Evolutionary conservation across 331 rosid species (phyloP).

Genomic region (Telfairia occidentalis): DNA sequence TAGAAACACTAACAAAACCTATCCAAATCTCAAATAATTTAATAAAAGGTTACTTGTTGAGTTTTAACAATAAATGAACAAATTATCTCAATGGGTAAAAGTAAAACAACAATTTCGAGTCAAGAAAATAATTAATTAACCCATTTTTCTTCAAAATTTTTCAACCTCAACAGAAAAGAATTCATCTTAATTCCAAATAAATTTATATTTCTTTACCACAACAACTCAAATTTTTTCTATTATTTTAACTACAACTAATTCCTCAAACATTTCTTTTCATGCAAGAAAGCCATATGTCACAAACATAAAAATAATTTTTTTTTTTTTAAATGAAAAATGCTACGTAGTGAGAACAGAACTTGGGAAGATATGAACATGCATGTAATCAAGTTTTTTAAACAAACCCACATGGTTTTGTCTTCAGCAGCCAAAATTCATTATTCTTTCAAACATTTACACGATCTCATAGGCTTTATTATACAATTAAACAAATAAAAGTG

Average conservation of each 20-base stretch:
- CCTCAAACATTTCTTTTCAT: not conserved
- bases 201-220: not conserved
- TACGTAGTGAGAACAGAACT: not conserved
- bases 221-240: not conserved
- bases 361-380: not conserved
- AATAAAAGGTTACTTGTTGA: not conserved
- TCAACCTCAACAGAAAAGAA: not conserved
- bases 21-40: not conserved
- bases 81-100: too few species aligned
- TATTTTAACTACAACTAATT: not conserved
- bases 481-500: not conserved
- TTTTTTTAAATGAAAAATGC: too few species aligned
- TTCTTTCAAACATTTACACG: not conserved
- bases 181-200: not conserved
- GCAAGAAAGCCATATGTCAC: not conserved
- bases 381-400: not conserved
- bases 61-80: not conserved
- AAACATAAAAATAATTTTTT: too few species aligned
- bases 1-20: not conserved
- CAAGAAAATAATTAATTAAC: not conserved
- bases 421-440: not conserved
- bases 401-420: slow-evolving; percentile 6
- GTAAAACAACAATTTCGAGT: not conserved
- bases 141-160: not conserved
- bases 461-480: not conserved